These are phyloP conservation scores for Mallotus japonicus DNA, from an alignment of 441 rosid species.

Conservation along the genomic window DNA sequence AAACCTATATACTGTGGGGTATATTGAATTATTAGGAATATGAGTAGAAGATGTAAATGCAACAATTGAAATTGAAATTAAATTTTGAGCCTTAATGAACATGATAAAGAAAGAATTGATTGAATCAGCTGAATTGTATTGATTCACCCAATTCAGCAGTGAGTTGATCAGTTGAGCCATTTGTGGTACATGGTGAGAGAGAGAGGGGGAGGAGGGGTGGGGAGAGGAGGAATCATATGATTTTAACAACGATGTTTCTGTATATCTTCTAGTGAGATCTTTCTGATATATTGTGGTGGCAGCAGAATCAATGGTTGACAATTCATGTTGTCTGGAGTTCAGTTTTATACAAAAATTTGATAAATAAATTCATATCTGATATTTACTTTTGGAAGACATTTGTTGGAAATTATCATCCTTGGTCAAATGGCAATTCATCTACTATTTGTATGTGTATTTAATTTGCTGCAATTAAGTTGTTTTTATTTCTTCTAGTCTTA, in stretches of 20 bases:
- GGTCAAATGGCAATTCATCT: slow-evolving; percentile 11
- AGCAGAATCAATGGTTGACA: neutral
- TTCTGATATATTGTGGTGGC: slow-evolving; percentile 5
- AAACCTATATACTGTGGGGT: too few relatives aligned
- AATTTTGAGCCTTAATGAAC: too few relatives aligned
- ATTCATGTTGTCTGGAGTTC: neutral
- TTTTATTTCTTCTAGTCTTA: slow-evolving; percentile 5
- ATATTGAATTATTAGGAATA: too few relatives aligned
- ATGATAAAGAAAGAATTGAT: too few relatives aligned
- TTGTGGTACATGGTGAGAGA: too few relatives aligned
- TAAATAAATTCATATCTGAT: neutral
- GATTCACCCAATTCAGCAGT: too few relatives aligned
- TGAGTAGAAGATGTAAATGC: too few relatives aligned
- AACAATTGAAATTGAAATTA: too few relatives aligned
- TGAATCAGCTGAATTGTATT: too few relatives aligned
- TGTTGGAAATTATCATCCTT: neutral
- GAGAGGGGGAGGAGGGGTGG: too few relatives aligned
- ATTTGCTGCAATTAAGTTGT: neutral
- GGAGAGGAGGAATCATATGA: too few relatives aligned
- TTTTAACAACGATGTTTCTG: neutral
- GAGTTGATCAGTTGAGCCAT: too few relatives aligned
- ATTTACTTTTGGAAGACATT: slow-evolving; percentile 10
- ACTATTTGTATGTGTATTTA: neutral
- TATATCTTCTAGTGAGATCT: neutral
- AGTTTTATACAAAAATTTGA: neutral